These are phyloP conservation scores for Drosera spatulata DNA, from an alignment of 179 eudicot genomes.

Conservation along the genomic window DNA sequence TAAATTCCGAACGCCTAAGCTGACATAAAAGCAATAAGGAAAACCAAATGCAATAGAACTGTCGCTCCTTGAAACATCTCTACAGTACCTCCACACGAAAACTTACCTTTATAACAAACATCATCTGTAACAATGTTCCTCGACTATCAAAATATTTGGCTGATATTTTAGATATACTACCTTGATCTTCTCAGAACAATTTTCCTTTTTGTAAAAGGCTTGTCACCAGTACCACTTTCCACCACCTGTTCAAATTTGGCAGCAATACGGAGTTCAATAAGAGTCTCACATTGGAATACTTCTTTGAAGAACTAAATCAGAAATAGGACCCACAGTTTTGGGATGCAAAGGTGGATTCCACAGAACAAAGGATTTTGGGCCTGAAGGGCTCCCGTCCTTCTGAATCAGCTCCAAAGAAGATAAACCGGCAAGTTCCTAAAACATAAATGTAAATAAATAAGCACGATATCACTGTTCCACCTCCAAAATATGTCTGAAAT, in stretches of 20 bases:
- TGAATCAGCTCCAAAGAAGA: conserved; percentile 68
- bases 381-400: conserved; percentile 97
- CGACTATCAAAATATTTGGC: background rate
- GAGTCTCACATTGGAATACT: background rate
- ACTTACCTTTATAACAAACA: too few relatives aligned
- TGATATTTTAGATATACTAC: conserved; percentile 19
- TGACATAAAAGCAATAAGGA: too few relatives aligned
- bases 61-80: background rate
- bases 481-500: background rate
- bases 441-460: background rate
- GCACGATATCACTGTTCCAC: background rate
- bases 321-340: conserved; percentile 35
- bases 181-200: conserved; percentile 48
- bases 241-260: conserved; percentile 25
- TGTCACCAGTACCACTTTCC: conserved; percentile 22
- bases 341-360: conserved; percentile 89
- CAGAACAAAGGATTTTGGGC: conserved; percentile 66
- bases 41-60: background rate
- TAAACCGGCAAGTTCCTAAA: conserved; percentile 74
- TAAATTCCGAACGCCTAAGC: too few relatives aligned
- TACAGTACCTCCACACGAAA: too few relatives aligned
- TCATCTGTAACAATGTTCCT: too few relatives aligned
- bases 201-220: conserved; percentile 16
- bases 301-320: background rate
- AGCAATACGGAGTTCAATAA: conserved; percentile 8